Base-by-base conservation (phyloP, 176 grass and related monocot genomes). In the Carex cristatella region DNA sequence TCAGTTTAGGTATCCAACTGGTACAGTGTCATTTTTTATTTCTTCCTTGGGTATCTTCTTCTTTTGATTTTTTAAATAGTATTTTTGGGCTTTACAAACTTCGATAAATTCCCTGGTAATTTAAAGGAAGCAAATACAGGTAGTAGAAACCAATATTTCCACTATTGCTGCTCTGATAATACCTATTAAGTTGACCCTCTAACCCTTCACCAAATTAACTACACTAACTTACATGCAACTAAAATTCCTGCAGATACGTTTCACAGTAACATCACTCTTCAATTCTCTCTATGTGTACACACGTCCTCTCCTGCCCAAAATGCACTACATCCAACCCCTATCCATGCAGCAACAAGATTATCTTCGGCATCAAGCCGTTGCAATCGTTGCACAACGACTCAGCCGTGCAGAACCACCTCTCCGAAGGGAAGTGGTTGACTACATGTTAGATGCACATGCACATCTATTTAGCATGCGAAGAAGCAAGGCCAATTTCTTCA, bases 401-500 rank as follows among this genome's bases (percentile, higher is more conserved):
- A 85, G 89, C n/a, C 95, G 91, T 77, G 88, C 91, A 88, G 95
- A 98, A 84, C 95, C 95, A 69, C 92, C 95, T 40, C 89, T 98
- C 62, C 92, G 83, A 15, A 87, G 80, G 53, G 95, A 98, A 87
- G 91, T 98, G n/a, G 92, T 98, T 42, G 95, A 98, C 78, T 98
- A 81, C 86, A 93, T 98, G 95, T 91, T 89, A 37, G 95, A 98
- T 64, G 86, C 91, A 33, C 91, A 86, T 13, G 90, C 91, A 18
- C 96, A 95, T 66, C 84, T 99, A 3, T 99, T 91, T 87, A 99
- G 96, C 84, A 94, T 99, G 96, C 83, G 96, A 23, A 87, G 96
- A 74, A 99, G 96, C 91, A 99, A 99, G 86, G 91, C 96, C 40
- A 95, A 99, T 79, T 99, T 99, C 84, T 99, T 94, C 85, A 88